Percentiles rank a stretch among this genome's conserved stretches.
These are phyloP conservation scores for Tranzscheliella williamsii DNA, from an alignment of 1,284 basidiomycete genomes.

Conservation along the genomic window DNA sequence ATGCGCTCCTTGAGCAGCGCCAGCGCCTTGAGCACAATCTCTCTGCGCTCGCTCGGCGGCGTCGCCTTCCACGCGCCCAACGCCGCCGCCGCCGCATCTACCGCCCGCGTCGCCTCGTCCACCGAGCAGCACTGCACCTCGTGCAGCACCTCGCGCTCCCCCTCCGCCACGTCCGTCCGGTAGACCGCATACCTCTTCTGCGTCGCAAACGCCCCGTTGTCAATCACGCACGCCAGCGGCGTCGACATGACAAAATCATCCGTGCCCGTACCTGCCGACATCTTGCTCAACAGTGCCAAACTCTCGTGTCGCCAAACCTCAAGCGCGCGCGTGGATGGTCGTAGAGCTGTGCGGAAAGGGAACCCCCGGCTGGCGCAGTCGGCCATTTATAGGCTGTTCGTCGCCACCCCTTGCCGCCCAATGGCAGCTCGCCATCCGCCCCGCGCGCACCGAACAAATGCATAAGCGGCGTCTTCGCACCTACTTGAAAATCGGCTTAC, in stretches of 20 bases:
- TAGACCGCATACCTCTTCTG: conserved; percentile 45
- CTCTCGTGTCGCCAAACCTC: no score
- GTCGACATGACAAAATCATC: conserved; percentile 10
- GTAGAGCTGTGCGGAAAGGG: no score
- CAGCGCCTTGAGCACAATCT: conserved; percentile 37
- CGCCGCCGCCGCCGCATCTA: conserved; percentile 15
- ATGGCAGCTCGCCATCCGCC: no score
- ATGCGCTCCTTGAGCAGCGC: conserved; percentile 22
- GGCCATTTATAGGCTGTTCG: no score
- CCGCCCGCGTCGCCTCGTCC: conserved; percentile 9
- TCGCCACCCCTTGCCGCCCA: no score
- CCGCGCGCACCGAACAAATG: no score
- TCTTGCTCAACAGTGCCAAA: no score
- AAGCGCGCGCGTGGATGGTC: no score
- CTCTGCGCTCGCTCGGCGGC: conserved; percentile 19
- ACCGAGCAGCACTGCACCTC: conserved; percentile 8
- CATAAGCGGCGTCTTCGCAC: no score
- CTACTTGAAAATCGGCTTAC: no score
- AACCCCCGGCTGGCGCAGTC: no score
- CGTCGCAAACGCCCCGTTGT: conserved; percentile 41
- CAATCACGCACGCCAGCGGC: conserved; percentile 51
- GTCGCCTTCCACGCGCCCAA: conserved; percentile 35
- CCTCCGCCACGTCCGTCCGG: conserved; percentile 19
- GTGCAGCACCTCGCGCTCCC: conserved; percentile 23
- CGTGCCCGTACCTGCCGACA: no score